Evolutionary conservation across 129 eudicot species (phyloP), one percentile per base, ranked within the genome.

Genomic region (Centrapalus pauciflorus): DNA sequence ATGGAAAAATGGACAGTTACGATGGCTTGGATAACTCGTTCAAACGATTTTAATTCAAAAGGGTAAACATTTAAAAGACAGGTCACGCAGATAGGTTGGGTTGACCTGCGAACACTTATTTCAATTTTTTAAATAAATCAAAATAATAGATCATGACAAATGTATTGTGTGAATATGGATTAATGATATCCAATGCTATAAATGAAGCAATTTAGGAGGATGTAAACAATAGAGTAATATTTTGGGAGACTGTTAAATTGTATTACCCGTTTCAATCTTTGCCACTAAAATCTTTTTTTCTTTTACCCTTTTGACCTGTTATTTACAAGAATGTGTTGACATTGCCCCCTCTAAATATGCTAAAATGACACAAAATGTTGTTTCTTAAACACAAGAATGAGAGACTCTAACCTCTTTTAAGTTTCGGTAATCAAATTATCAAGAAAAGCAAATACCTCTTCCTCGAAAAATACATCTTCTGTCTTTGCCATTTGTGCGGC

Each of bases 401-500:
- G 2, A 70, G 48, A 32, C 10, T 26, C 13, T 56, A 8, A n/a
- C 10, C 13, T 25, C 16, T 16, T 25, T 27, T n/a, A 7, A 49
- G 30, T 37, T 49, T 27, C 11, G 33, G 64, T 9, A 58, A 59
- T 3, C 37, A 1, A 60, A 23, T 49, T 37, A 43, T 19, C 1
- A 21, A 37, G 13, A 56, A 73, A 37, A 63, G 0, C 40, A 50
- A 74, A 52, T n/a, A 64, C 87, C 95, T 77, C 87, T 55, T 77
- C 81, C 43, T 63, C 72, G 56, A 71, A 77, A 37, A 70, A 71
- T 17, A 71, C 71, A n/a, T 77, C 88, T 60, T 66, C 84, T 5
- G 79, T 79, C 74, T 87, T 81, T 17, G 94, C 88, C 81, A 83
- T 67, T 70, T 87, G 90, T 50, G 97, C 97, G 33, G 94, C 97